Conservation (phyloP, 306 rosid genomes). For the Prunus padus region DNA sequence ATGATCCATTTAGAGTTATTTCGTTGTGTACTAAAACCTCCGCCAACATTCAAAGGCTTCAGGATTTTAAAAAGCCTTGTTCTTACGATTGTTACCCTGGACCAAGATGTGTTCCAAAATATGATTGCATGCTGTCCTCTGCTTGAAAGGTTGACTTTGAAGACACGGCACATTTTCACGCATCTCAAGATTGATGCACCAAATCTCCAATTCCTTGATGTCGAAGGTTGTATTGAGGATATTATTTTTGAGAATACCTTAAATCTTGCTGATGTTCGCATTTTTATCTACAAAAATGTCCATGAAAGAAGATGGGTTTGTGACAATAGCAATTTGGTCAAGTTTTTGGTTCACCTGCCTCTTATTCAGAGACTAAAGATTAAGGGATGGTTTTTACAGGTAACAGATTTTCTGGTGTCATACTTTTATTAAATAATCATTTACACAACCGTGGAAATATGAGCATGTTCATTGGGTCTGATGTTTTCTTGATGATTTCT, state of each 20-base stretch:
- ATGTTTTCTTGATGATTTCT: slow-evolving; percentile 1
- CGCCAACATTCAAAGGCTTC: too few relatives aligned
- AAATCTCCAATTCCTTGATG: slow-evolving; percentile 21
- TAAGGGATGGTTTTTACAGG: slow-evolving; percentile 28
- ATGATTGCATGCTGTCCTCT: neutral
- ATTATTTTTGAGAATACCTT: slow-evolving; percentile 39
- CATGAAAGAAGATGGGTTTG: slow-evolving; percentile 29
- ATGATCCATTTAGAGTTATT: slow-evolving; percentile 44
- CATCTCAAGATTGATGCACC: slow-evolving; percentile 13
- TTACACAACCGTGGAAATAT: neutral
- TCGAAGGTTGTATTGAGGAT: slow-evolving; percentile 36
- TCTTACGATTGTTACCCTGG: slow-evolving; percentile 36
- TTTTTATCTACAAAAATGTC: slow-evolving; percentile 27
- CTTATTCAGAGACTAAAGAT: slow-evolving; percentile 29
- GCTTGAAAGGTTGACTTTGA: neutral
- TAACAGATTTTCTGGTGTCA: neutral
- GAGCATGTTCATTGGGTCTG: neutral
- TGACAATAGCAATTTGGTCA: slow-evolving; percentile 41
- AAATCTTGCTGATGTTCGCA: slow-evolving; percentile 43
- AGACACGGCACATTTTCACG: rapidly evolving
- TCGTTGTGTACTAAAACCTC: slow-evolving; percentile 44
- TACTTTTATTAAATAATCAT: neutral
- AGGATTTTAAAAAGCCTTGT: slow-evolving; percentile 45
- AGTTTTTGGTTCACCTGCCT: slow-evolving; percentile 44
- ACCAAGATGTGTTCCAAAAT: slow-evolving; percentile 29